A percentile compares a stretch with the other conserved stretches of the same genome.
phyloP scores from a whole-genome alignment of 2,329 filamentous ascomycete species.

The Laburnicola sp. region DNA sequence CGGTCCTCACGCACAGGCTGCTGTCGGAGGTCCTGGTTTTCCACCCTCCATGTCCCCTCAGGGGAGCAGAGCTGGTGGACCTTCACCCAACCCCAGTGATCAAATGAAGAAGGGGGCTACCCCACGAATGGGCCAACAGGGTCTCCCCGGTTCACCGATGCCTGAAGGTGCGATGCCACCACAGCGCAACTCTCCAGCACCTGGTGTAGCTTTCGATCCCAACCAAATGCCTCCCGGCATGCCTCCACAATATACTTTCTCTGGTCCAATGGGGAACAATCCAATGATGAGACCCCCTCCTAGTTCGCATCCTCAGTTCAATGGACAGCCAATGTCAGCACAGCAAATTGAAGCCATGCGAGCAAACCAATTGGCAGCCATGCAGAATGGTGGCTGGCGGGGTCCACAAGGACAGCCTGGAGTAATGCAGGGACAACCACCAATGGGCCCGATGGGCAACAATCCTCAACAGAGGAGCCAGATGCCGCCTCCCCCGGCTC shows the following conservation, averaged over 20 bases:
- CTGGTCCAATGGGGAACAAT: slow-evolving; percentile 38
- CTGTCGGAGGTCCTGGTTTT: slow-evolving; percentile 59
- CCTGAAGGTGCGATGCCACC: slow-evolving; percentile 69
- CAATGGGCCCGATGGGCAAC: slow-evolving; percentile 58
- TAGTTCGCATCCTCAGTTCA: slow-evolving; percentile 55
- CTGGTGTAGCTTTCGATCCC: slow-evolving; percentile 51
- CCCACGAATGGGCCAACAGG: slow-evolving; percentile 70
- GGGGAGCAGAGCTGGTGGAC: slow-evolving; percentile 63
- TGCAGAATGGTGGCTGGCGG: slow-evolving; percentile 44
- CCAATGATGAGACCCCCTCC: slow-evolving; percentile 60
- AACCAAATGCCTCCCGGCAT: slow-evolving; percentile 54
- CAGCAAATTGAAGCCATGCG: slow-evolving; percentile 54
- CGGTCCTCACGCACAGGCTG: slow-evolving; percentile 53
- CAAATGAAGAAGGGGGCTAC: slow-evolving; percentile 74
- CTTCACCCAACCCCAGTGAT: slow-evolving; percentile 76
- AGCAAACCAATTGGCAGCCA: slow-evolving; percentile 33
- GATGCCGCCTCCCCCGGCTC: slow-evolving; percentile 55
- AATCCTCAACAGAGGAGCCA: slow-evolving; percentile 72
- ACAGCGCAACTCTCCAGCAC: slow-evolving; percentile 63
- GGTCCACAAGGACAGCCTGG: slow-evolving; percentile 42
- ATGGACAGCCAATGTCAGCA: slow-evolving; percentile 65
- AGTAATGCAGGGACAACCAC: slow-evolving; percentile 62
- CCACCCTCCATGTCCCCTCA: slow-evolving; percentile 69
- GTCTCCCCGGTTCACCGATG: slow-evolving; percentile 68
- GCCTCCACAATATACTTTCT: slow-evolving; percentile 42